phyloP scores from a whole-genome alignment of 148 eudicot genomes.

The Polygonum maritimum region DNA sequence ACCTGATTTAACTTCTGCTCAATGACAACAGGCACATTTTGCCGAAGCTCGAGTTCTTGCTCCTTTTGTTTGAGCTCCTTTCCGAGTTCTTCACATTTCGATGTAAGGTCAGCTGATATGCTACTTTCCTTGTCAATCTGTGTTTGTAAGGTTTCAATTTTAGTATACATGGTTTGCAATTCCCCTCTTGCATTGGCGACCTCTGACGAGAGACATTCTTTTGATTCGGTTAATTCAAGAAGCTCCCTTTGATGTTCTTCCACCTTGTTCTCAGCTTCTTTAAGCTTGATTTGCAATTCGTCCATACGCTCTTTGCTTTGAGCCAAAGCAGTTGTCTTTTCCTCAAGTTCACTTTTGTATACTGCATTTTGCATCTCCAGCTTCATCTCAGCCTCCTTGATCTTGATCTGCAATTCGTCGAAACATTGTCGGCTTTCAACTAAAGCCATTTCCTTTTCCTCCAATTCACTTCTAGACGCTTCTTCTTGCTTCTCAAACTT shows the following conservation, averaged over 20 bases:
- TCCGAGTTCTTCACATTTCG: slow-evolving; percentile 5
- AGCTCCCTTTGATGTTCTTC: slow-evolving; percentile 12
- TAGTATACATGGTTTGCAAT: slow-evolving; percentile 3
- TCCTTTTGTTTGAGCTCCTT: slow-evolving; percentile 5
- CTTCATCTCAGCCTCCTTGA: slow-evolving; percentile 27
- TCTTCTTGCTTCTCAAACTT: slow-evolving; percentile 5
- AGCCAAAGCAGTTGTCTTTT: slow-evolving; percentile 19
- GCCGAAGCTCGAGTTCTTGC: slow-evolving; percentile 5
- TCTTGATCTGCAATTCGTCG: slow-evolving; percentile 24
- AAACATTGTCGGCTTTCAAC: slow-evolving; percentile 22
- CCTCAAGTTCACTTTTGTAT: slow-evolving; percentile 19
- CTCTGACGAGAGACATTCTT: slow-evolving; percentile 2
- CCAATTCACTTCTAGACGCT: slow-evolving; percentile 21
- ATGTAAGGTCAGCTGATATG: neutral
- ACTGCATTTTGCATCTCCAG: slow-evolving; percentile 47
- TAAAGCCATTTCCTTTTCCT: slow-evolving; percentile 30
- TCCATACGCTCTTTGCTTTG: slow-evolving; percentile 17
- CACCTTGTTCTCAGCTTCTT: slow-evolving; percentile 5
- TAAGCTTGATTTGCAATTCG: slow-evolving; percentile 20
- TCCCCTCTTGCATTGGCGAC: slow-evolving; percentile 3
- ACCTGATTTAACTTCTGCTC: slow-evolving; percentile 43
- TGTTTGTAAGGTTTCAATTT: neutral
- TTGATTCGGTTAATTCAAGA: neutral
- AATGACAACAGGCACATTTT: neutral
- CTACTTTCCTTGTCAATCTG: neutral